These are phyloP conservation scores for Cicer arietinum DNA, from an alignment of 306 rosid genomes.

Conservation along the genomic window DNA sequence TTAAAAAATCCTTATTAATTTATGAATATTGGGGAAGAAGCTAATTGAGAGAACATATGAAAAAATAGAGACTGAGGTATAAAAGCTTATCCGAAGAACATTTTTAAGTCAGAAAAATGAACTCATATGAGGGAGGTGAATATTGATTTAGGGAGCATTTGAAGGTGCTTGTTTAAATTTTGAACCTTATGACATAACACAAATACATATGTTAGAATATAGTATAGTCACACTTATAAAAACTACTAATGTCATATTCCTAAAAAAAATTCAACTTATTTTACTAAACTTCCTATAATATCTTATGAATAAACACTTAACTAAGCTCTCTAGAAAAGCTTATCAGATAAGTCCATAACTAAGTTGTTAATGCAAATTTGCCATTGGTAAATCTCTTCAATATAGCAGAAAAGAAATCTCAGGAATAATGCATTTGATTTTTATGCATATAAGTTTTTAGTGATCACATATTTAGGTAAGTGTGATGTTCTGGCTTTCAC, in stretches of 20 bases:
- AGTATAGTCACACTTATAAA: background rate
- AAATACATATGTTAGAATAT: background rate
- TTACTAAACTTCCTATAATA: background rate
- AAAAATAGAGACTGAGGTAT: background rate
- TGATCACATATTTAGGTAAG: background rate
- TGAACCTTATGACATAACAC: background rate
- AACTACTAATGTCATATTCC: background rate
- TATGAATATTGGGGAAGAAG: background rate
- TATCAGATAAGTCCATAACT: background rate
- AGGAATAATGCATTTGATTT: constrained; percentile 22
- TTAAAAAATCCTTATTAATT: background rate
- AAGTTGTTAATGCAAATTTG: background rate
- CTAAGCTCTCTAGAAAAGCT: background rate
- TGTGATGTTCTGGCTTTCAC: background rate
- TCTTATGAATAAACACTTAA: background rate
- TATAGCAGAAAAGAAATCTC: background rate
- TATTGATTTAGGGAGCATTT: background rate
- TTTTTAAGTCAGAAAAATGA: too few species aligned
- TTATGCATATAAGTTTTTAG: background rate
- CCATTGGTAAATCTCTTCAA: background rate
- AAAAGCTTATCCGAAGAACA: background rate
- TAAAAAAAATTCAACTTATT: background rate
- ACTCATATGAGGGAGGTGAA: too few species aligned
- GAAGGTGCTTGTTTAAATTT: background rate
- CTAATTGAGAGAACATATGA: background rate